Conservation (phyloP, 352 stramenopile species). For the Pythium grandisporangium region DNA sequence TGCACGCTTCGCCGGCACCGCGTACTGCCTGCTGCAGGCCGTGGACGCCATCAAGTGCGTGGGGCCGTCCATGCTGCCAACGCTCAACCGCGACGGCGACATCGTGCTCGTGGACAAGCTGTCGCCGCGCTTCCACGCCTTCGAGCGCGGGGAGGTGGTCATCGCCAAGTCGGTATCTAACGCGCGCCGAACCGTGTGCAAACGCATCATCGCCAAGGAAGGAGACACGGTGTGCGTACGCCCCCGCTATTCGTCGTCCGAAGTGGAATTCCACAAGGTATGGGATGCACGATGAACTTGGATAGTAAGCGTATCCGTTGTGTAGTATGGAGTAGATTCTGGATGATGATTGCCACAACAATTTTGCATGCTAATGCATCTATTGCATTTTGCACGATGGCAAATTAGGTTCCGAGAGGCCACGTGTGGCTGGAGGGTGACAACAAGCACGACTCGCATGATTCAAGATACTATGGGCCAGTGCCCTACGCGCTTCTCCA, state of each 20-base stretch:
- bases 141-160: slow-evolving; percentile 78
- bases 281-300: background rate
- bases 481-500: slow-evolving; percentile 89
- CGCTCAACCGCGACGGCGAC: slow-evolving; percentile 83
- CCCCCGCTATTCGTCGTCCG: slow-evolving; percentile 55
- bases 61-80: slow-evolving; percentile 87
- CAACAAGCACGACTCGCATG: slow-evolving; percentile 93
- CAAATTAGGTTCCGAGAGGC: slow-evolving; percentile 66
- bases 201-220: slow-evolving; percentile 81
- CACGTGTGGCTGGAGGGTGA: slow-evolving; percentile 97
- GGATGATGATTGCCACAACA: no score
- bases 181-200: slow-evolving; percentile 80
- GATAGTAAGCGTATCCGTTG: background rate
- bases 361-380: no score
- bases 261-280: slow-evolving; percentile 72
- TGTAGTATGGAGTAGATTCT: background rate
- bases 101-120: slow-evolving; percentile 89
- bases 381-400: no score
- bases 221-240: slow-evolving; percentile 73
- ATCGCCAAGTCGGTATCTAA: slow-evolving; percentile 86
- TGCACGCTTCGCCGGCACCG: slow-evolving; percentile 59
- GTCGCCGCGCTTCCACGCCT: slow-evolving; percentile 44
- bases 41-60: slow-evolving; percentile 83
- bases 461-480: slow-evolving; percentile 94
- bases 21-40: slow-evolving; percentile 61